Evolutionary conservation across 2,329 filamentous ascomycete species (phyloP), one percentile per base, ranked within the genome.

Genomic region (Neonectria faginata): DNA sequence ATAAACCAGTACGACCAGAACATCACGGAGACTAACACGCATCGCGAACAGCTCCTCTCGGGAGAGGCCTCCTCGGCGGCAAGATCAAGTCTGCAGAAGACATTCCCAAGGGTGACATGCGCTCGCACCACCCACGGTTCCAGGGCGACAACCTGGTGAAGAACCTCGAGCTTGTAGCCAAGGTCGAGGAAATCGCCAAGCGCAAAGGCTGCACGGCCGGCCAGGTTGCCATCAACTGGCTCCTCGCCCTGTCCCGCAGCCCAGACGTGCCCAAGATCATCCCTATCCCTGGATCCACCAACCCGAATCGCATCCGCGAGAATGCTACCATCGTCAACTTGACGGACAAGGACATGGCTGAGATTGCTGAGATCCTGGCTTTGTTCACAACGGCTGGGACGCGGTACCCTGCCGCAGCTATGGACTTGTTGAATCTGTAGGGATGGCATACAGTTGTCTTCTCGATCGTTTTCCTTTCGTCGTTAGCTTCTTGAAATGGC

Each of bases 181-280:
- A 86, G 63, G 74, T 92, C 6, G 79, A 88, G 73, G 79, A 80
- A 39, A 72, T 92, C 53, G 89, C 90, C 0, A 74, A 78, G 67
- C 82, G 81, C 70, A 92, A 91, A 78, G 83, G 83, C 0, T 86
- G 83, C 73, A 91, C 88, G 0, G 74, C 86, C 4, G 84, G 84
- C 1, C 91, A 93, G 78, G 80, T 93, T 29, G 90, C 90, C 14
- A 80, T 93, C 58, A 85, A 83, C 55, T 94, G 91, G 90, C 78
- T 88, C 3, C 70, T 82, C 48, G 77, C 82, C 1, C 78, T 88
- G 44, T 84, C 82, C 45, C 79, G 78, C 56, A 81, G 79, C 39
- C 81, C 84, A 6, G 87, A 85, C 42, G 83, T 86, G 82, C 86
- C 85, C 22, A 76, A 72, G 16, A 85, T 91, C 65, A 85, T 92